Evolutionary conservation across 1,284 basidiomycete genomes (phyloP), one percentile per base, ranked within the genome.

Genomic region (Cutaneotrichosporon dermatis): DNA sequence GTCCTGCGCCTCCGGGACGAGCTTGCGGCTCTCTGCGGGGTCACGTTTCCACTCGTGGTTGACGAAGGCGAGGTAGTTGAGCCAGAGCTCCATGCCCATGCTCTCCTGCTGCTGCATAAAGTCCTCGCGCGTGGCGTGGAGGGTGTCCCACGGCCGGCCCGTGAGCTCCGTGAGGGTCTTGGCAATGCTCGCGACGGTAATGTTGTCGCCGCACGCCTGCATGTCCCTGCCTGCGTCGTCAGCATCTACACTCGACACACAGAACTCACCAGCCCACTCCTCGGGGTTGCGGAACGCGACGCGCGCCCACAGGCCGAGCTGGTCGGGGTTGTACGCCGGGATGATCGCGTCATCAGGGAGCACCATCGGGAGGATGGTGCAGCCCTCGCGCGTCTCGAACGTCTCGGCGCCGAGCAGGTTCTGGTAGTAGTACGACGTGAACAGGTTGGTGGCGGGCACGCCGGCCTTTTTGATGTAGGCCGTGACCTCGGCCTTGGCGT

Each of bases 301-400:
- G n/a, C 65, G 61, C 5, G 66, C 70, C 61, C 63, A 73, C n/a
- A 62, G 60, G 0, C 72, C 73, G 36, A 65, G 68, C 60, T 75
- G 69, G 42, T 64, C 64, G 16, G 66, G 65, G 9, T 64, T 61
- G 56, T 59, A 71, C 4, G 54, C 62, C 0, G 65, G 65, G 8
- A 73, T 53, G 3, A 53, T 35, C 25, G 64, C 58, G 54, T 73
- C 66, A 37, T 68, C 68, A 0, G 66, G 68, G n/a, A 69, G 46
- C 10, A 67, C 60, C 6, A 68, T 48, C 36, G 44, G 43, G 10
- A 66, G 25, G 15, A 63, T 49, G 12, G 54, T 45, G 35, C 57
- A 51, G 10, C 60, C 63, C 34, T 54, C 61, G 45, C 56, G 39
- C 3, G 58, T 55, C 15, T 53, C 35, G 16, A 54, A 35, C 25